Percentiles rank a stretch among this genome's conserved stretches.
These are phyloP conservation scores for Corylus avellana DNA, from an alignment of 306 rosid genomes.

Conservation along the genomic window DNA sequence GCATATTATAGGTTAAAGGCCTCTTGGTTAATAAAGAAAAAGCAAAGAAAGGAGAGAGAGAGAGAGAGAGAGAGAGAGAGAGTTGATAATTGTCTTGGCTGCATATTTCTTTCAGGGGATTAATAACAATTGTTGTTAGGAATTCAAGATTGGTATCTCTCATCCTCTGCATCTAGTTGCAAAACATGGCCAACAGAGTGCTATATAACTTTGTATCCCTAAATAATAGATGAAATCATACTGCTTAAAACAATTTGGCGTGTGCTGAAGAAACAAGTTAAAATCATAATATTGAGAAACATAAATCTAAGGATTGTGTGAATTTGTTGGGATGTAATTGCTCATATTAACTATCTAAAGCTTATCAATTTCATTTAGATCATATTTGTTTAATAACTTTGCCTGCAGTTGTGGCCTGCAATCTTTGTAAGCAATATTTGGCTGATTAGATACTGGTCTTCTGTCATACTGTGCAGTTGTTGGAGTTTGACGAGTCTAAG, in stretches of 20 bases:
- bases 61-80: too few relatives aligned
- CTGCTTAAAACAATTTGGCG: too few relatives aligned
- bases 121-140: not conserved
- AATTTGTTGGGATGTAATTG: not conserved
- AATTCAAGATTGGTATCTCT: not conserved
- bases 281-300: not conserved
- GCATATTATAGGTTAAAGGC: not conserved
- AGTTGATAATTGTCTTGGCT: too few relatives aligned
- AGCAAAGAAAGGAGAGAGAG: not conserved
- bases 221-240: too few relatives aligned
- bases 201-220: too few relatives aligned
- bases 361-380: not conserved
- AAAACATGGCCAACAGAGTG: not conserved
- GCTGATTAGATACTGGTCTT: conserved; percentile 14
- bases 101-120: not conserved
- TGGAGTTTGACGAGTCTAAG: conserved; percentile 93
- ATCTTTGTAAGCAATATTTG: not conserved
- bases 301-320: not conserved
- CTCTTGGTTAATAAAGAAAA: not conserved
- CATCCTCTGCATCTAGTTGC: not conserved
- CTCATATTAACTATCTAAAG: not conserved
- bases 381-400: not conserved
- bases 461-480: conserved; percentile 50
- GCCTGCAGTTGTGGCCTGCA: not conserved
- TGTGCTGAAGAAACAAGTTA: not conserved